A percentile compares a stretch with the other conserved stretches of the same genome.
phyloP scores from a whole-genome alignment of 306 rosid species.

The Hippophae tibetana region DNA sequence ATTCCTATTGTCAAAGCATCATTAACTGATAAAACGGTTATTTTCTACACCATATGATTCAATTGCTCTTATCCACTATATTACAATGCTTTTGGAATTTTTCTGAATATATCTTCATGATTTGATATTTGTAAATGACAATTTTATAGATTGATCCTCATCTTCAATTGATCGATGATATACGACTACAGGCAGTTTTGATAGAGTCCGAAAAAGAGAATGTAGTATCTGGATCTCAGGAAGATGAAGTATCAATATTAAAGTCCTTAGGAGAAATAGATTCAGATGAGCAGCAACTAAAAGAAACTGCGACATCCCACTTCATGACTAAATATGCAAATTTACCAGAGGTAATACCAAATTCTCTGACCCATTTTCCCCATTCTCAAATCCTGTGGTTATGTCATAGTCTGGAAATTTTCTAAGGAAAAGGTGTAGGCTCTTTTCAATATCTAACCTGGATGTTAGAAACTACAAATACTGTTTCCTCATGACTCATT shows the following conservation, averaged over 20 bases:
- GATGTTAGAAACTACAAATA: too few relatives aligned
- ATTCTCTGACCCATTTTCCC: constrained; percentile 5
- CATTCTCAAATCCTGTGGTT: constrained; percentile 2
- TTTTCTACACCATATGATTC: constrained; percentile 15
- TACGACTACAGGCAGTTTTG: constrained; percentile 54
- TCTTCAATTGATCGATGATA: constrained; percentile 64
- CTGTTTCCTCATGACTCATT: too few relatives aligned
- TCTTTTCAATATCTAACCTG: too few relatives aligned
- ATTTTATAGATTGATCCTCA: constrained; percentile 68
- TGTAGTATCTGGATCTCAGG: constrained; percentile 45
- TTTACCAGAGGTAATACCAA: constrained; percentile 58
- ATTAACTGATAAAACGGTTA: constrained; percentile 40
- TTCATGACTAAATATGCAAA: constrained; percentile 55
- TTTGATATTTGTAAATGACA: too few relatives aligned
- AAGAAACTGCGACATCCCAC: constrained; percentile 57
- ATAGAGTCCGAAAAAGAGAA: constrained; percentile 30
- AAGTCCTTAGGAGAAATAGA: constrained; percentile 45
- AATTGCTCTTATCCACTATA: constrained; percentile 1
- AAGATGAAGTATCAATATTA: constrained; percentile 53
- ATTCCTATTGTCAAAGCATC: constrained; percentile 60
- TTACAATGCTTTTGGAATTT: neutral
- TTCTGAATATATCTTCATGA: too few relatives aligned
- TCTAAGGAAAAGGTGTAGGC: too few relatives aligned
- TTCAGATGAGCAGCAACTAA: constrained; percentile 49
- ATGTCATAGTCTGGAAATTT: neutral